These are phyloP conservation scores for Suillus ampliporus DNA, from an alignment of 768 basidiomycete genomes.

Conservation along the genomic window DNA sequence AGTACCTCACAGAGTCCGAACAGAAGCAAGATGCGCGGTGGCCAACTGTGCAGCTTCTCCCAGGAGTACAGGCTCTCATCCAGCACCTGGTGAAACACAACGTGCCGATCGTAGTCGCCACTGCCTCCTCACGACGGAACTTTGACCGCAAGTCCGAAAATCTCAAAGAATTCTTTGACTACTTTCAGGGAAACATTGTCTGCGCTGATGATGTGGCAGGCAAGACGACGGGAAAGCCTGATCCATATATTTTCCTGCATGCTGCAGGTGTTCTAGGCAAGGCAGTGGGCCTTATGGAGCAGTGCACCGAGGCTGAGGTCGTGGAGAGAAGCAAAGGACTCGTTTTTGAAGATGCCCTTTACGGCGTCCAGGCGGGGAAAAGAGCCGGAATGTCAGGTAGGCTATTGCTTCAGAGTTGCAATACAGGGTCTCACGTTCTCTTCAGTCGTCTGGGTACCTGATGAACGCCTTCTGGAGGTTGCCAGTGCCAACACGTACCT, in stretches of 20 bases:
- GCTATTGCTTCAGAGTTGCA: background rate
- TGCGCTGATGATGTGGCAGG: conserved; percentile 74
- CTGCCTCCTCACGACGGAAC: conserved; percentile 70
- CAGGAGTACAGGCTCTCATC: conserved; percentile 74
- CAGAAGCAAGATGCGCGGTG: conserved; percentile 65
- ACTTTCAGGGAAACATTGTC: conserved; percentile 65
- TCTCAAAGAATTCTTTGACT: conserved; percentile 59
- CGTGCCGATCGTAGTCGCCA: conserved; percentile 84
- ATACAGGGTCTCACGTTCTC: conserved; percentile 5
- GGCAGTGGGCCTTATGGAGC: conserved; percentile 53
- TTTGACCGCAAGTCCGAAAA: conserved; percentile 72
- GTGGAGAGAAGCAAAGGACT: conserved; percentile 66
- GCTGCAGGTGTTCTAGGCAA: conserved; percentile 68
- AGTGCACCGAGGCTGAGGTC: conserved; percentile 40
- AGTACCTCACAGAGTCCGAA: conserved; percentile 63
- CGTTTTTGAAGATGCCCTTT: conserved; percentile 83
- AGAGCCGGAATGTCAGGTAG: conserved; percentile 88
- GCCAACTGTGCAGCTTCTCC: conserved; percentile 74
- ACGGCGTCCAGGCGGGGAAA: conserved; percentile 80
- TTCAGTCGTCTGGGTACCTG: conserved; percentile 86
- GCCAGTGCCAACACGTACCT: conserved; percentile 52
- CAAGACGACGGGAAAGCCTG: conserved; percentile 73
- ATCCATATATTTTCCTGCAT: conserved; percentile 80
- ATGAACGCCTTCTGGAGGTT: conserved; percentile 63
- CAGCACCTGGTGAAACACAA: conserved; percentile 67